These are phyloP conservation scores for Paramecium primaurelia DNA, from an alignment of 73 alveolate species.

Conservation along the genomic window DNA sequence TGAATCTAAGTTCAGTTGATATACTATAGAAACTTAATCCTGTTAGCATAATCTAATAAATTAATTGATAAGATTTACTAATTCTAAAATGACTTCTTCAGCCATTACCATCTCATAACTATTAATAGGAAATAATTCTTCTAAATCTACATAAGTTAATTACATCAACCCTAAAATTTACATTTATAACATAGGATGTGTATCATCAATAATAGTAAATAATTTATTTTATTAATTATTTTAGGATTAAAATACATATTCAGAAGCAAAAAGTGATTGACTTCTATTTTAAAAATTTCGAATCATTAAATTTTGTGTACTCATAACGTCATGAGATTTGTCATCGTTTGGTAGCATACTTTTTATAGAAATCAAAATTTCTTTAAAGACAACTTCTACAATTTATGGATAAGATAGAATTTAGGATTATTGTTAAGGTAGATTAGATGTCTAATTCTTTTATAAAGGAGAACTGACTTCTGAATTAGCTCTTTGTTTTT, in stretches of 20 bases:
- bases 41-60: background rate
- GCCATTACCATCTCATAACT: slow-evolving; percentile 44
- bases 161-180: slow-evolving; percentile 41
- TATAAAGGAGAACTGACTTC: background rate
- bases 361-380: background rate
- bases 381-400: slow-evolving; percentile 20
- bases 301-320: background rate
- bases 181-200: slow-evolving; percentile 37
- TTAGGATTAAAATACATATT: background rate
- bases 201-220: background rate
- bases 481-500: slow-evolving; percentile 31
- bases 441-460: background rate
- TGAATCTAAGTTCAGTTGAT: slow-evolving; percentile 17
- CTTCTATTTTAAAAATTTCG: background rate
- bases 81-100: slow-evolving; percentile 44
- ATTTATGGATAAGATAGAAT: background rate
- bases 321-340: background rate
- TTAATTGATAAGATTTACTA: background rate
- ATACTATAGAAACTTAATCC: slow-evolving; percentile 40
- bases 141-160: slow-evolving; percentile 31
- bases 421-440: background rate
- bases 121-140: slow-evolving; percentile 13
- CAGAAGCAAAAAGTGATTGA: background rate
- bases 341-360: background rate
- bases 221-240: background rate